A percentile compares a stretch with the other conserved stretches of the same genome.
Evolutionary conservation across 1,284 basidiomycete species (phyloP).

Genomic region (Golubevia sp.): DNA sequence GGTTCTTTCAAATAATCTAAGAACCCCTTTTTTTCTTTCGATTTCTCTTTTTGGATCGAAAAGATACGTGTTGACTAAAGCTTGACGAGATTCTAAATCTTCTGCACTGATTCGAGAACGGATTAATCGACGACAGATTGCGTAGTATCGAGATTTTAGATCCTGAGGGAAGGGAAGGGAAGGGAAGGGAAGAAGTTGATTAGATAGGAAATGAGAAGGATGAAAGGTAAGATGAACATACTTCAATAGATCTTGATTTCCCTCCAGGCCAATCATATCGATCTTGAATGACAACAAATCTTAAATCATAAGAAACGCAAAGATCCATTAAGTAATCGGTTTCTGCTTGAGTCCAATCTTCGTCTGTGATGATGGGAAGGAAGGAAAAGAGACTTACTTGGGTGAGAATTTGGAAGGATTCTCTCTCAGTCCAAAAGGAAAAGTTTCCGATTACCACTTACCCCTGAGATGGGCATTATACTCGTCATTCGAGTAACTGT

Average conservation of each 20-base stretch:
- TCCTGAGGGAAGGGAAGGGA: conserved; percentile 68
- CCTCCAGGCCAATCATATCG: conserved; percentile 74
- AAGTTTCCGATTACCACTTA: no score
- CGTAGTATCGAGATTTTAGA: conserved; percentile 91
- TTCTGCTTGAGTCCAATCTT: conserved; percentile 89
- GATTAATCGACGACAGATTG: conserved; percentile 85
- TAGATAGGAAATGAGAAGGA: neutral
- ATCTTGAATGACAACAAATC: conserved; percentile 89
- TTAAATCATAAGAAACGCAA: conserved; percentile 79
- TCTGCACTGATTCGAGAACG: conserved; percentile 68
- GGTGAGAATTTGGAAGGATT: no score
- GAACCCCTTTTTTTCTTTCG: conserved; percentile 84
- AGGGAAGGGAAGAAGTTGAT: neutral
- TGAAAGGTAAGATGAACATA: conserved; percentile 50
- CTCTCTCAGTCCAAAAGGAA: no score
- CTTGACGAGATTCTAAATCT: conserved; percentile 42
- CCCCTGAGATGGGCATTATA: conserved; percentile 81
- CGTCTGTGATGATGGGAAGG: conserved; percentile 66
- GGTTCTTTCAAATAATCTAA: conserved; percentile 81
- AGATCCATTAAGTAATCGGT: conserved; percentile 89
- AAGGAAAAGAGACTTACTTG: neutral
- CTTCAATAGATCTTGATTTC: conserved; percentile 72
- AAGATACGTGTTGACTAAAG: conserved; percentile 52
- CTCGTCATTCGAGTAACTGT: conserved; percentile 87
- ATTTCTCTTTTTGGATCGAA: conserved; percentile 77